Evolutionary conservation across 148 eudicot species (phyloP).

Genomic region (Nepenthes mirabilis): DNA sequence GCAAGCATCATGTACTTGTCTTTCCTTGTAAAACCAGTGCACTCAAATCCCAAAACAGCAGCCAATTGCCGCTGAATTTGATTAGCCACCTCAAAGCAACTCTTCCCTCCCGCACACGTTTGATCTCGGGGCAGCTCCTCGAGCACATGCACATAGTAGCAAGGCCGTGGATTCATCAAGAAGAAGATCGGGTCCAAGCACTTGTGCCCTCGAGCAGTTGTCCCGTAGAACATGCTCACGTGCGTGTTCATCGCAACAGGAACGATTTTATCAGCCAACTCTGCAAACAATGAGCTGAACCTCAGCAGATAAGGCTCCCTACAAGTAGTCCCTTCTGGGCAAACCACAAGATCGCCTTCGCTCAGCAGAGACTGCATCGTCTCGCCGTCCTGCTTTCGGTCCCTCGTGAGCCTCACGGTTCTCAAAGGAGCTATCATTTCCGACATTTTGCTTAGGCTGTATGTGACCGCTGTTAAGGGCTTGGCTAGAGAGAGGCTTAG

Average conservation of each 20-base stretch:
- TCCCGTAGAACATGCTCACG: slow-evolving; percentile 85
- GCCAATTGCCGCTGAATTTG: slow-evolving; percentile 12
- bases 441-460: slow-evolving; percentile 66
- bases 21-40: slow-evolving; percentile 21
- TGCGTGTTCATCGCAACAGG: slow-evolving; percentile 34
- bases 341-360: slow-evolving; percentile 74
- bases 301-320: slow-evolving; percentile 40
- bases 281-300: slow-evolving; percentile 41
- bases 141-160: slow-evolving; percentile 23
- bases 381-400: slow-evolving; percentile 45
- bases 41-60: slow-evolving; percentile 14
- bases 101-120: slow-evolving; percentile 14
- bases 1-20: slow-evolving; percentile 21
- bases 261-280: slow-evolving; percentile 30
- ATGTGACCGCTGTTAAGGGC: slow-evolving; percentile 69
- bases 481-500: slow-evolving; percentile 34
- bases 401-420: slow-evolving; percentile 62
- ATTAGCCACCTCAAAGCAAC: slow-evolving; percentile 16
- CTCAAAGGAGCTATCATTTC: slow-evolving; percentile 57
- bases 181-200: slow-evolving; percentile 80
- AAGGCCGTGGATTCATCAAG: slow-evolving; percentile 79
- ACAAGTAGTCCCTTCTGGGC: slow-evolving; percentile 81
- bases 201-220: slow-evolving; percentile 79
- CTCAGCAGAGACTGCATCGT: slow-evolving; percentile 44
- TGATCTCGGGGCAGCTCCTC: slow-evolving; percentile 9